A percentile compares a stretch with the other conserved stretches of the same genome.
These are phyloP conservation scores for Phytomonas sp. DNA, from an alignment of 208 protist genomes.

Conservation along the genomic window DNA sequence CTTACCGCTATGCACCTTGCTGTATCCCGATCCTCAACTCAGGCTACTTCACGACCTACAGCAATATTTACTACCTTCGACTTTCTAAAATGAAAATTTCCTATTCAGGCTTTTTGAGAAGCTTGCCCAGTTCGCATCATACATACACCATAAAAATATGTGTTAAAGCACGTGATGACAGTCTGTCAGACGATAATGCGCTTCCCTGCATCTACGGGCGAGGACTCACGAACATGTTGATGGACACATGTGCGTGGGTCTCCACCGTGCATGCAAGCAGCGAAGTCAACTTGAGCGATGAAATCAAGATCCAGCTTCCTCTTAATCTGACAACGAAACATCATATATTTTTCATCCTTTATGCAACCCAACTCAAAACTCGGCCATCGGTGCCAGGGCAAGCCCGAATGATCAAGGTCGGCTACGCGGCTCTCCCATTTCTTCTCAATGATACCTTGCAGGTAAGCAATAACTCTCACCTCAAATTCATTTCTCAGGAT, in stretches of 20 bases:
- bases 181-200: slow-evolving; percentile 54
- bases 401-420: slow-evolving; percentile 50
- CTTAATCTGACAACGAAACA: slow-evolving; percentile 69
- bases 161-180: slow-evolving; percentile 70
- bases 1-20: slow-evolving; percentile 65
- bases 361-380: slow-evolving; percentile 56
- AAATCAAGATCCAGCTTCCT: slow-evolving; percentile 86
- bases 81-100: slow-evolving; percentile 48
- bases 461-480: slow-evolving; percentile 43
- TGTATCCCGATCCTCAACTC: slow-evolving; percentile 77
- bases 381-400: slow-evolving; percentile 26
- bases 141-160: slow-evolving; percentile 75
- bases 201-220: slow-evolving; percentile 77
- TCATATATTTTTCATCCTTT: slow-evolving; percentile 84
- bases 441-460: slow-evolving; percentile 61
- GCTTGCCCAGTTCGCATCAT: slow-evolving; percentile 41
- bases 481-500: slow-evolving; percentile 70
- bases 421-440: slow-evolving; percentile 70
- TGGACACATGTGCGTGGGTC: slow-evolving; percentile 61
- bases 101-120: slow-evolving; percentile 43
- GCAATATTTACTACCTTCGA: slow-evolving; percentile 82
- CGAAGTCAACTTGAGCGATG: slow-evolving; percentile 63
- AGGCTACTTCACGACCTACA: slow-evolving; percentile 80
- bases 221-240: slow-evolving; percentile 47
- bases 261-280: slow-evolving; percentile 46